Conservation (phyloP, 2,329 filamentous ascomycete species). For the Mariannaea elegans region DNA sequence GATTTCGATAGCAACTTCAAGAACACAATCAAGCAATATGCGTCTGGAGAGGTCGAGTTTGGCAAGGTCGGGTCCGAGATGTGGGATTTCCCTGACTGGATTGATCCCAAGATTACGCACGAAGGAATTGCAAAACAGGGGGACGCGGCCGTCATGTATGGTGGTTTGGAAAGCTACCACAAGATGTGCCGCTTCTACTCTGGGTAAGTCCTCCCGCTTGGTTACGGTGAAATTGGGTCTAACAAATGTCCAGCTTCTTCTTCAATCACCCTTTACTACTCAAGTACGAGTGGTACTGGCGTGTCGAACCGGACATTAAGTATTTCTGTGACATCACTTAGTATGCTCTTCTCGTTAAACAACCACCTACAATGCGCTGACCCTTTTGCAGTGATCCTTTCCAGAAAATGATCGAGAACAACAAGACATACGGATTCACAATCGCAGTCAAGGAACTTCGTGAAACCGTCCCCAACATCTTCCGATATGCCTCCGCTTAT, state of each 20-base stretch:
- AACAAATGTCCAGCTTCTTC: conserved; percentile 72
- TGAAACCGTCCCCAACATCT: conserved; percentile 98
- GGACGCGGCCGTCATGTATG: conserved; percentile 98
- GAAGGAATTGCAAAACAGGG: conserved; percentile 97
- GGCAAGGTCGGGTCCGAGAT: conserved; percentile 89
- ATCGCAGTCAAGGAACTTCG: conserved; percentile 98
- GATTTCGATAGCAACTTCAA: conserved; percentile 97
- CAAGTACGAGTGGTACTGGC: conserved; percentile 99
- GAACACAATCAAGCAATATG: conserved; percentile 87
- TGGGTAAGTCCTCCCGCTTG: conserved; percentile 66
- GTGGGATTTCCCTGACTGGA: conserved; percentile 98
- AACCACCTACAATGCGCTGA: conserved; percentile 15
- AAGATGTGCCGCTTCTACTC: conserved; percentile 99
- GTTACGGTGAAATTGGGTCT: conserved; percentile 26
- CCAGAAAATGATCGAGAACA: conserved; percentile 88
- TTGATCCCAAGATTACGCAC: conserved; percentile 90
- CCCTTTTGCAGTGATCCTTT: conserved; percentile 79
- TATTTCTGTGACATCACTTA: conserved; percentile 99
- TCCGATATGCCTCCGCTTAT: conserved; percentile 98
- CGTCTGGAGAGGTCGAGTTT: conserved; percentile 88
- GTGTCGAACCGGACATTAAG: conserved; percentile 98
- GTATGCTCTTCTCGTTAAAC: conserved; percentile 54
- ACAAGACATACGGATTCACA: conserved; percentile 99
- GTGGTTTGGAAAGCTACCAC: conserved; percentile 97
- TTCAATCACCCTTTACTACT: conserved; percentile 94